A percentile compares a stretch with the other conserved stretches of the same genome.
Conservation (phyloP, 2,329 filamentous ascomycete genomes). For the Magnaporthiopsis rhizophila region DNA sequence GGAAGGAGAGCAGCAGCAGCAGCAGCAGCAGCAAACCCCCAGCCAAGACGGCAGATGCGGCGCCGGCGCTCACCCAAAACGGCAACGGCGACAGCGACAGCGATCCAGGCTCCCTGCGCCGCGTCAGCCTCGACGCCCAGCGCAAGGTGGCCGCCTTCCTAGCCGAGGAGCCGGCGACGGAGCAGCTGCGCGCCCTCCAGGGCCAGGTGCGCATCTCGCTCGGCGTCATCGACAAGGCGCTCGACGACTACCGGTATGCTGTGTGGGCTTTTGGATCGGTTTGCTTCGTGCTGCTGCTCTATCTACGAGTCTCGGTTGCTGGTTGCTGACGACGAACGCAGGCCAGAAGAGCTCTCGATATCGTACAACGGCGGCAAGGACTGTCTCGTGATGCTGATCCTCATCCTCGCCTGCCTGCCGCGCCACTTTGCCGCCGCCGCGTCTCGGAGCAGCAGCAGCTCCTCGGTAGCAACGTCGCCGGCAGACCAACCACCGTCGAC, state of each 20-base stretch:
- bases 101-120: constrained; percentile 23
- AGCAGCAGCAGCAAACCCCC: not conserved
- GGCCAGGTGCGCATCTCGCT: constrained; percentile 66
- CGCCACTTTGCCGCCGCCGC: constrained; percentile 23
- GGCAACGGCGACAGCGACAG: not conserved
- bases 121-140: constrained; percentile 46
- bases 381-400: constrained; percentile 82
- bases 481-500: constrained; percentile 10
- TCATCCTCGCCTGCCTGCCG: constrained; percentile 65
- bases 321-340: constrained; percentile 24
- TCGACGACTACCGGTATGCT: constrained; percentile 65
- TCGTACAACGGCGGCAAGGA: constrained; percentile 99
- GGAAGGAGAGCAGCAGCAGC: not conserved
- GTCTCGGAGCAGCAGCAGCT: constrained; percentile 6
- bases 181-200: constrained; percentile 58
- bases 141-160: constrained; percentile 59
- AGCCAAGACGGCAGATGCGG: constrained; percentile 21
- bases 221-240: constrained; percentile 64
- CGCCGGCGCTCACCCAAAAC: constrained; percentile 30
- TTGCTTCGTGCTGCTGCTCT: not conserved
- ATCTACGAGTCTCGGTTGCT: constrained; percentile 5
- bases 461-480: constrained; percentile 5
- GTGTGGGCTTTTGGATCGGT: constrained; percentile 4
- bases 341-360: constrained; percentile 70
- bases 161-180: constrained; percentile 44